Evolutionary conservation across 2,329 filamentous ascomycete species (phyloP).

Genomic region (Aspergillus neotritici): DNA sequence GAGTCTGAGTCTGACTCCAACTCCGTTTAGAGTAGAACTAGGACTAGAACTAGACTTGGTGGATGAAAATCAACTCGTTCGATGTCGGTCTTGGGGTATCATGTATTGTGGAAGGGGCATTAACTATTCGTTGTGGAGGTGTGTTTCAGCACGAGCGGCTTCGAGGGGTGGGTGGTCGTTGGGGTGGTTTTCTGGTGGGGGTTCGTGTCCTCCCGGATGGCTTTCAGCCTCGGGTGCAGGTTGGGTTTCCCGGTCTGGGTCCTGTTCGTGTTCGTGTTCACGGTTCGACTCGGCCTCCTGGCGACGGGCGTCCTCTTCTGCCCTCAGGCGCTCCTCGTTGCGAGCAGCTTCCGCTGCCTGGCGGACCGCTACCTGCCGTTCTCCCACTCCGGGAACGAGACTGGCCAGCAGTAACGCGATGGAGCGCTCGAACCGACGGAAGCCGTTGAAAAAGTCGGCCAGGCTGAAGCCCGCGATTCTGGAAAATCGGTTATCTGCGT

Average conservation of each 20-base stretch:
- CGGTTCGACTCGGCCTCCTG: constrained; percentile 16
- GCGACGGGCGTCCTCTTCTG: constrained; percentile 21
- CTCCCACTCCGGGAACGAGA: constrained; percentile 57
- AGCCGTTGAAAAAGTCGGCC: constrained; percentile 6
- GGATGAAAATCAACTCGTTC: background rate
- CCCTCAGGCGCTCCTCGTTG: constrained; percentile 23
- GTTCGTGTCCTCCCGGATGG: too few relatives aligned
- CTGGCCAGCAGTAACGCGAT: constrained; percentile 59
- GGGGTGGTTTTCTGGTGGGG: too few relatives aligned
- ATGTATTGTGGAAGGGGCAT: background rate
- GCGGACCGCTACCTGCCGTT: constrained; percentile 54
- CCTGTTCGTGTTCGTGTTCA: constrained; percentile 9
- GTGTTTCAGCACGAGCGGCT: too few relatives aligned
- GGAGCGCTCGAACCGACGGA: constrained; percentile 46
- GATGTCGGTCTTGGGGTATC: background rate
- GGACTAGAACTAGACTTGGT: too few relatives aligned
- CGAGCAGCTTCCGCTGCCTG: constrained; percentile 45
- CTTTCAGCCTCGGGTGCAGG: background rate
- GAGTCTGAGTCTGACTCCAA: too few relatives aligned
- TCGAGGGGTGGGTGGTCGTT: too few relatives aligned
- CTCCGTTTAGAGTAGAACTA: too few relatives aligned
- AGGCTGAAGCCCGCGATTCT: constrained; percentile 4
- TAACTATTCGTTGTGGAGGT: too few relatives aligned
- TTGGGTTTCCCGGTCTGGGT: background rate
- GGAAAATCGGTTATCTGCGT: constrained; percentile 4